These are phyloP conservation scores for Byssochlamys sp. DNA, from an alignment of 2,329 filamentous ascomycete genomes.

Conservation along the genomic window DNA sequence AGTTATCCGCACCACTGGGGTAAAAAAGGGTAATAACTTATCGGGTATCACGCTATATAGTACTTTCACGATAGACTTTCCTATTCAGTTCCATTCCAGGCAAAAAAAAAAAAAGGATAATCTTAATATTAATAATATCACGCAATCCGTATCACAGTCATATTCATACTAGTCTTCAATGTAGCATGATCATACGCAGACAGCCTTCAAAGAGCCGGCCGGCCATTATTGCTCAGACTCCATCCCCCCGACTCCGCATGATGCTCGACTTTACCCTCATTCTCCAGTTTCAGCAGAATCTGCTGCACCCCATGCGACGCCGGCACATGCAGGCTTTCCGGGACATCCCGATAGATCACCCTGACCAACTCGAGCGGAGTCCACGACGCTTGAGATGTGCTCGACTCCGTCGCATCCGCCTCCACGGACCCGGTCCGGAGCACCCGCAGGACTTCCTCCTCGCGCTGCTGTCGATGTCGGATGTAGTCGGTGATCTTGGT, in stretches of 20 bases:
- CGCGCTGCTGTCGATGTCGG: constrained; percentile 65
- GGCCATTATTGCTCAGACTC: constrained; percentile 13
- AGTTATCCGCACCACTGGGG: not conserved
- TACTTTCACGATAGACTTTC: not conserved
- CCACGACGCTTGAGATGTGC: constrained; percentile 43
- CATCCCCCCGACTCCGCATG: constrained; percentile 20
- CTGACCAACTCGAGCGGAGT: constrained; percentile 74
- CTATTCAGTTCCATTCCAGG: no score
- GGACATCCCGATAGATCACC: constrained; percentile 72
- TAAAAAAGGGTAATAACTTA: not conserved
- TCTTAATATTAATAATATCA: not conserved
- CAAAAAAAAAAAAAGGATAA: no score
- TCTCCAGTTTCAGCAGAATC: constrained; percentile 67
- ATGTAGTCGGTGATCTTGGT: constrained; percentile 74
- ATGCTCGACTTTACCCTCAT: constrained; percentile 57
- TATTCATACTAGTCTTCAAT: not conserved
- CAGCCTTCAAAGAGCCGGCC: not conserved
- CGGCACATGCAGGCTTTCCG: constrained; percentile 62
- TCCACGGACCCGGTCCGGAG: constrained; percentile 39
- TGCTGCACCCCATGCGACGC: constrained; percentile 68
- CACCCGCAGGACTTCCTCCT: constrained; percentile 64
- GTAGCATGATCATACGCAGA: not conserved
- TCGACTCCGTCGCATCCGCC: constrained; percentile 20
- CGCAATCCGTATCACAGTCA: not conserved
- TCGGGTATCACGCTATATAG: not conserved